Conservation (phyloP, 352 stramenopile species). For the Globisporangium cederbergense region DNA sequence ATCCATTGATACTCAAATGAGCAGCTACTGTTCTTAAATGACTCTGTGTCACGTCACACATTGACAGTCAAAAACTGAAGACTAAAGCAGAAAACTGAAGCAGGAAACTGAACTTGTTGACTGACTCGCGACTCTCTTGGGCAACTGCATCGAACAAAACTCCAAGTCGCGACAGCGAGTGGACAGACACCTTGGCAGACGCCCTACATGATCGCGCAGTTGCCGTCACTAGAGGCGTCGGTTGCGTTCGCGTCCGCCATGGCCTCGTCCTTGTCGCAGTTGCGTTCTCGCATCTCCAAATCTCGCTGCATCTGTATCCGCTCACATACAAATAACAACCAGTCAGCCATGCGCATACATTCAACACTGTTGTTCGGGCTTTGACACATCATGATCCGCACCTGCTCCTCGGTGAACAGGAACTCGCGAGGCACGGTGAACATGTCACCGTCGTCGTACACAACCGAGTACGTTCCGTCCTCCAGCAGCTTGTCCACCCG, state of each 20-base stretch:
- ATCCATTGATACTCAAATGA: too few relatives aligned
- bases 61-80: neutral
- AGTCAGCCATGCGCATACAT: neutral
- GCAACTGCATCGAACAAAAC: neutral
- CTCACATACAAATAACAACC: constrained; percentile 12
- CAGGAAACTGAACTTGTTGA: neutral
- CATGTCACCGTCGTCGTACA: constrained; percentile 60
- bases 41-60: neutral
- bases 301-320: constrained; percentile 35
- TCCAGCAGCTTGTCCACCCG: constrained; percentile 35
- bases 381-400: constrained; percentile 18
- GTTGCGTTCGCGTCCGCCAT: neutral
- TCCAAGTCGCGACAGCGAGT: neutral
- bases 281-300: constrained; percentile 14
- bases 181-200: too few relatives aligned
- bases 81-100: neutral
- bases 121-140: neutral
- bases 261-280: neutral
- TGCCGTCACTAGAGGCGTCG: neutral
- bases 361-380: neutral
- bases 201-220: constrained; percentile 19
- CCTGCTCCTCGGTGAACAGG: constrained; percentile 48
- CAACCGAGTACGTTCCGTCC: constrained; percentile 40
- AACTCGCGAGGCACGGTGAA: constrained; percentile 37
- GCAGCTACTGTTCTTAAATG: neutral